Evolutionary conservation across 2,329 filamentous ascomycete genomes (phyloP).

Genomic region (Colletotrichum horii): DNA sequence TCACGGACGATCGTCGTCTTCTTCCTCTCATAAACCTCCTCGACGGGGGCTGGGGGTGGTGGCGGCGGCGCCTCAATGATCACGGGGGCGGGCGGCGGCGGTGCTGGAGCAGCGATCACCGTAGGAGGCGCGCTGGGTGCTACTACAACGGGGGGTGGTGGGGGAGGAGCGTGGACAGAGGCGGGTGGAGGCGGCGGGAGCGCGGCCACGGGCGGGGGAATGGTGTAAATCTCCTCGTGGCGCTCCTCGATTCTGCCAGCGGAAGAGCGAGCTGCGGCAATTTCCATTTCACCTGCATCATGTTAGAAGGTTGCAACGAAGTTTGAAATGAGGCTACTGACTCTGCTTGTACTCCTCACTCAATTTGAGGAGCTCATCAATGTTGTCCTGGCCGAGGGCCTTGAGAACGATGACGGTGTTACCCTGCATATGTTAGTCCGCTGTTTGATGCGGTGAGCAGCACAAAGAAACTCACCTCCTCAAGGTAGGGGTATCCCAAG

Average conservation of each 20-base stretch:
- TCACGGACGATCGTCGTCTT: slow-evolving; percentile 55
- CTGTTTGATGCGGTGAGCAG: neutral
- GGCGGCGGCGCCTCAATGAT: slow-evolving; percentile 38
- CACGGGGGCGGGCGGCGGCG: slow-evolving; percentile 31
- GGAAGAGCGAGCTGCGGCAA: slow-evolving; percentile 50
- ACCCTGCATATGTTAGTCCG: slow-evolving; percentile 55
- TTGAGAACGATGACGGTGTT: slow-evolving; percentile 82
- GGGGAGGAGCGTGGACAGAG: slow-evolving; percentile 20
- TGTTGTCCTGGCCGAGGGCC: slow-evolving; percentile 87
- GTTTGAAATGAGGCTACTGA: slow-evolving; percentile 26
- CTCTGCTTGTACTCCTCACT: slow-evolving; percentile 78
- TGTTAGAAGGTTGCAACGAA: neutral
- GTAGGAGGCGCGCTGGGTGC: slow-evolving; percentile 37
- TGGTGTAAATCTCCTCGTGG: slow-evolving; percentile 45
- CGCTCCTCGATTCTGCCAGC: slow-evolving; percentile 56
- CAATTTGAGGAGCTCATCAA: slow-evolving; percentile 84
- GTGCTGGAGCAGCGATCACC: slow-evolving; percentile 26
- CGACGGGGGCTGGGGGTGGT: slow-evolving; percentile 30
- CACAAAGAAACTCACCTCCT: slow-evolving; percentile 68
- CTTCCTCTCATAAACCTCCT: slow-evolving; percentile 51
- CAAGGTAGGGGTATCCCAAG: slow-evolving; percentile 83
- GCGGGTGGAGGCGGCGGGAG: slow-evolving; percentile 31
- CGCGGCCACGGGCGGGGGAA: slow-evolving; percentile 27
- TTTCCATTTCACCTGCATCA: slow-evolving; percentile 46
- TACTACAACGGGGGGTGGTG: neutral